phyloP scores from a whole-genome alignment of 148 eudicot genomes.

The Simmondsia chinensis region DNA sequence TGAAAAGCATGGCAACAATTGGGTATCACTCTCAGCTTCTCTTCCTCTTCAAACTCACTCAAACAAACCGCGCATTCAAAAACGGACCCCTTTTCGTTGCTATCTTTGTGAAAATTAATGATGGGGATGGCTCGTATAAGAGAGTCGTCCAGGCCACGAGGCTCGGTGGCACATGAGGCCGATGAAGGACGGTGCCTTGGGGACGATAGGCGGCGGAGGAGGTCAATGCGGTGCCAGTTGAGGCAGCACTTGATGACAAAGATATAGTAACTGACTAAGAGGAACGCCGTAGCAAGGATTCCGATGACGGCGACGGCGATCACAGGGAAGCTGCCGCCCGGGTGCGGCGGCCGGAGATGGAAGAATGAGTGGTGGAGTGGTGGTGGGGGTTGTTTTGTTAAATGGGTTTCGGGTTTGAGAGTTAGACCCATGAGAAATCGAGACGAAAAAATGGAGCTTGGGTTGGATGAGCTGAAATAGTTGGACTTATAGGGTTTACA shows the following conservation, averaged over 20 bases:
- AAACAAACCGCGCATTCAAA: slow-evolving; percentile 77
- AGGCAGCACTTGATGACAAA: slow-evolving; percentile 85
- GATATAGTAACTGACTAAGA: slow-evolving; percentile 60
- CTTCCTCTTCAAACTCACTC: slow-evolving; percentile 56
- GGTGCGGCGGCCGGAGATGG: no score
- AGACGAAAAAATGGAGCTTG: not conserved
- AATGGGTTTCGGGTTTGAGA: no score
- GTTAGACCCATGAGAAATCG: no score
- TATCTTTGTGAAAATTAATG: slow-evolving; percentile 33
- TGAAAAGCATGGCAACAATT: slow-evolving; percentile 74
- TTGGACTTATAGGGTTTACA: not conserved
- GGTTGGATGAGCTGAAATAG: not conserved
- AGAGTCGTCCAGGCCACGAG: slow-evolving; percentile 54
- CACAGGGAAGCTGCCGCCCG: slow-evolving; percentile 43
- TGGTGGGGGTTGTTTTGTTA: no score
- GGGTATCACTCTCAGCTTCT: slow-evolving; percentile 66
- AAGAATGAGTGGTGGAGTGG: not conserved
- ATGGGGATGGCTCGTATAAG: slow-evolving; percentile 68
- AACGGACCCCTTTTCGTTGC: slow-evolving; percentile 8
- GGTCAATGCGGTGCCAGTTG: slow-evolving; percentile 43
- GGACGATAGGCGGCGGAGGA: slow-evolving; percentile 33
- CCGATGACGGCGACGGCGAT: slow-evolving; percentile 72
- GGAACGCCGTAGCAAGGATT: slow-evolving; percentile 56
- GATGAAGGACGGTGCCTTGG: slow-evolving; percentile 7
- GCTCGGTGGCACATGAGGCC: not conserved